These are phyloP conservation scores for Dactylella cylindrospora DNA, from an alignment of 2,329 filamentous ascomycete genomes.

Conservation along the genomic window DNA sequence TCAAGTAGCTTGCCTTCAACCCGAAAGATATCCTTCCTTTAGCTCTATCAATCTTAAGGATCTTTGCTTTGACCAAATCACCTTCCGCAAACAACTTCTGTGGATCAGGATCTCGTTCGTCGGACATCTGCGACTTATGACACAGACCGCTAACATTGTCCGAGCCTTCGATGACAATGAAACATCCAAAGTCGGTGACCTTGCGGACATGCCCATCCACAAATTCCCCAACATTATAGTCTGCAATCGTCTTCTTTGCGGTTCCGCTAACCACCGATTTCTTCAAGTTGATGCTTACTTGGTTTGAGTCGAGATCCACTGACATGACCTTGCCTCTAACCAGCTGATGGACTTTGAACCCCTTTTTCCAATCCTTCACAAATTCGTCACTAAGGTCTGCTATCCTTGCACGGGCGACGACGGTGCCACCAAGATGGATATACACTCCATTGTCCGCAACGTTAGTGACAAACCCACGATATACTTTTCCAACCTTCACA, in stretches of 20 bases:
- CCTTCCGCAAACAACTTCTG: conserved; percentile 85
- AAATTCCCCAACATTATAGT: conserved; percentile 72
- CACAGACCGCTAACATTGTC: conserved; percentile 89
- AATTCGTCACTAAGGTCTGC: conserved; percentile 86
- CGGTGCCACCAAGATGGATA: conserved; percentile 74
- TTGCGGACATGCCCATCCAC: conserved; percentile 89
- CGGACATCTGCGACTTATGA: conserved; percentile 88
- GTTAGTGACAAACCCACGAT: conserved; percentile 90
- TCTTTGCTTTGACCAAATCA: conserved; percentile 87
- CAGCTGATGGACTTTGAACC: conserved; percentile 84
- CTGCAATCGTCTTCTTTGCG: conserved; percentile 70
- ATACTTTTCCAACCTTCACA: conserved; percentile 72
- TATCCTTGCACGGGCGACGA: conserved; percentile 81
- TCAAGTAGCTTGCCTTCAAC: conserved; percentile 89
- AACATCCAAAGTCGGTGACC: conserved; percentile 92
- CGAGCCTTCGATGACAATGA: conserved; percentile 85
- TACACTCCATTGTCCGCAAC: conserved; percentile 88
- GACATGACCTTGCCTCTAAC: conserved; percentile 81
- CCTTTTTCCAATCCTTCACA: conserved; percentile 91
- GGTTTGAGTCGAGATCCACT: conserved; percentile 67
- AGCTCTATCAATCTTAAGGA: conserved; percentile 73
- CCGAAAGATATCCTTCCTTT: conserved; percentile 84
- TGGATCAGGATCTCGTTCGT: conserved; percentile 78
- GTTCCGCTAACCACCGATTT: conserved; percentile 70
- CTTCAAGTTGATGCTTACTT: conserved; percentile 84